Base-by-base conservation (phyloP, 2,329 filamentous ascomycete species). In the Colletotrichum horii region DNA sequence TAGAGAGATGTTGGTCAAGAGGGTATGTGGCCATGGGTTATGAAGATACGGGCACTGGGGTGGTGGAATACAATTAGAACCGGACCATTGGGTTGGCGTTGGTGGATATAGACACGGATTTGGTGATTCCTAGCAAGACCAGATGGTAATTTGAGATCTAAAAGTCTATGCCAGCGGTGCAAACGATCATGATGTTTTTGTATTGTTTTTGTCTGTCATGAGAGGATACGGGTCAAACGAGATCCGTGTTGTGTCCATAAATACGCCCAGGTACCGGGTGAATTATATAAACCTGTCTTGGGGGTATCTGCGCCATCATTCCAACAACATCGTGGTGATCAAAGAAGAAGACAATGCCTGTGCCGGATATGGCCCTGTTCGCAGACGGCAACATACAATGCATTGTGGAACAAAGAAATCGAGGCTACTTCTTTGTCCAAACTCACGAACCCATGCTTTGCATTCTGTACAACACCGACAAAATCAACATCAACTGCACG, bases 61-160 rank as follows among this genome's bases (percentile, higher is more conserved):
- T 19, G 43, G 3, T 52, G 43, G 43, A 4, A 34, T 34, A 34
- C n/a, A 64, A 22, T 15, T 64, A 38, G 32, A 38, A 34, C 34
- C 61, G 32, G 61, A 38, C 61, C 36, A 34, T 19, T 4, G 61
- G 60, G 32, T 64, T 64, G 61, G 61, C 61, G 61, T 64, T 64
- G 61, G 61, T 43, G 61, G 61, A 28, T 16, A 28, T 64, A 38
- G 14, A 64, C 43, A 22, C 22, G 30, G 61, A 32, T 64, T 36
- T 34, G 34, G 61, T 38, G 34, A 34, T 28, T 38, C 34, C 61
- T 14, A 0, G 61, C 34, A 64, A 19, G 34, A 24, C 34, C 30
- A 26, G 8, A 22, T 38, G n/a, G 19, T 61, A 22, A 15, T 36
- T 14, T 11, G 12, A 52, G 3, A 52, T 52, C 22, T 52, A 52